phyloP scores from a whole-genome alignment of 371 early-diverging fungal species.

The Haplosporangium sp. region DNA sequence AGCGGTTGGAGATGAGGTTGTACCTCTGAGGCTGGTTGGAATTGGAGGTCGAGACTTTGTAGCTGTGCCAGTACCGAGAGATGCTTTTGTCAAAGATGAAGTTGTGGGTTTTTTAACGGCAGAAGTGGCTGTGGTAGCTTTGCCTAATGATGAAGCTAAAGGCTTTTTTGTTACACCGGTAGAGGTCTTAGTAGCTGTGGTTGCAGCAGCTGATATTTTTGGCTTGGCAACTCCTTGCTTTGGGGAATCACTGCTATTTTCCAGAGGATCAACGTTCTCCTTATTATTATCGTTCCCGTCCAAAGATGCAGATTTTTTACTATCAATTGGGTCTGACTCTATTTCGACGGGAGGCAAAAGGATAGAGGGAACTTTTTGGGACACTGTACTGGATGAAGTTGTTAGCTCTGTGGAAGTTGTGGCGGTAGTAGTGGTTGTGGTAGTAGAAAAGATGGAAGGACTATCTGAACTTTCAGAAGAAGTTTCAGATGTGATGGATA shows the following conservation, averaged over 20 bases:
- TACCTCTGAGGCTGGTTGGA: conserved; percentile 20
- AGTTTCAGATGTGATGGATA: conserved; percentile 10
- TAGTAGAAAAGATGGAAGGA: neutral
- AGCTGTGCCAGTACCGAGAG: conserved; percentile 16
- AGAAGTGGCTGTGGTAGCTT: conserved; percentile 1
- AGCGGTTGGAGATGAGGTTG: conserved; percentile 18
- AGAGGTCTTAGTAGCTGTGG: conserved; percentile 14
- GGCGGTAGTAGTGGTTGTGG: neutral
- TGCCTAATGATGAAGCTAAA: conserved; percentile 12
- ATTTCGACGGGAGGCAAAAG: conserved; percentile 39
- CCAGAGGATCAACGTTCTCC: conserved; percentile 25
- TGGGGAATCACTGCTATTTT: neutral
- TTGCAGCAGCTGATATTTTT: neutral
- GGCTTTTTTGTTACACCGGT: conserved; percentile 16
- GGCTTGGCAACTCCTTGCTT: conserved; percentile 15
- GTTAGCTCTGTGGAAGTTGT: neutral
- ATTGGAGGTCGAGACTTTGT: conserved; percentile 30
- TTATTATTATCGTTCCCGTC: conserved; percentile 3
- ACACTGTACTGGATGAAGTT: neutral
- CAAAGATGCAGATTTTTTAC: neutral
- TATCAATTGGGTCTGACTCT: conserved; percentile 5
- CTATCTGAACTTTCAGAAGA: neutral
- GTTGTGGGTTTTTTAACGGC: conserved; percentile 10
- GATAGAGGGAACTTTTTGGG: conserved; percentile 9
- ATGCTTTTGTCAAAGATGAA: conserved; percentile 18